phyloP scores from a whole-genome alignment of 1,284 basidiomycete genomes.

The Cryptococcus wingfieldii region DNA sequence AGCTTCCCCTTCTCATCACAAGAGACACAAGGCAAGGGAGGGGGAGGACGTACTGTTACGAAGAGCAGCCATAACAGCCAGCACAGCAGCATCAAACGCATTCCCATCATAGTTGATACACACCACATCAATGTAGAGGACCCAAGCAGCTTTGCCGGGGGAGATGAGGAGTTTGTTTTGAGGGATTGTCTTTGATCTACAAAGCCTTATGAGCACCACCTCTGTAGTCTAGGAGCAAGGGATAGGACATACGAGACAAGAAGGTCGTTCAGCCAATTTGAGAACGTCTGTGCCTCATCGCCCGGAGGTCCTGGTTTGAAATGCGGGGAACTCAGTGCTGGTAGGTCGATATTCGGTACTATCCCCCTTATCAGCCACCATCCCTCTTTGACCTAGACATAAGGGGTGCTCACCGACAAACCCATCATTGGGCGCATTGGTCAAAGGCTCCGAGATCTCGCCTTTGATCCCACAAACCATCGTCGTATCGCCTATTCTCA shows the following conservation, averaged over 20 bases:
- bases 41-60: conserved; percentile 64
- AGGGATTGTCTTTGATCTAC: conserved; percentile 65
- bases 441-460: conserved; percentile 83
- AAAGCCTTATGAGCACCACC: background rate
- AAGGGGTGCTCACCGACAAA: conserved; percentile 65
- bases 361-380: background rate
- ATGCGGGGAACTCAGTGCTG: conserved; percentile 82
- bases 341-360: conserved; percentile 86
- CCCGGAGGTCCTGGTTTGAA: conserved; percentile 92
- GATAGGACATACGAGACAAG: conserved; percentile 60
- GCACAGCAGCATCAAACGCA: conserved; percentile 79
- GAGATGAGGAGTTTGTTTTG: conserved; percentile 72
- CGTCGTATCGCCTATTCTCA: conserved; percentile 83
- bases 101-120: conserved; percentile 98
- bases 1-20: background rate
- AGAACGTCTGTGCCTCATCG: conserved; percentile 85
- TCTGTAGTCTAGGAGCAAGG: background rate
- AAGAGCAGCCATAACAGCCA: conserved; percentile 83
- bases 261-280: conserved; percentile 71
- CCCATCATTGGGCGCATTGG: conserved; percentile 68
- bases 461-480: conserved; percentile 90
- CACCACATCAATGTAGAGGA: conserved; percentile 85
- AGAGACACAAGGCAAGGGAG: background rate
- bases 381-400: background rate
- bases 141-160: conserved; percentile 76